Conservation (phyloP, 2,329 filamentous ascomycete species). For the Lecanoromycetidae sp. region DNA sequence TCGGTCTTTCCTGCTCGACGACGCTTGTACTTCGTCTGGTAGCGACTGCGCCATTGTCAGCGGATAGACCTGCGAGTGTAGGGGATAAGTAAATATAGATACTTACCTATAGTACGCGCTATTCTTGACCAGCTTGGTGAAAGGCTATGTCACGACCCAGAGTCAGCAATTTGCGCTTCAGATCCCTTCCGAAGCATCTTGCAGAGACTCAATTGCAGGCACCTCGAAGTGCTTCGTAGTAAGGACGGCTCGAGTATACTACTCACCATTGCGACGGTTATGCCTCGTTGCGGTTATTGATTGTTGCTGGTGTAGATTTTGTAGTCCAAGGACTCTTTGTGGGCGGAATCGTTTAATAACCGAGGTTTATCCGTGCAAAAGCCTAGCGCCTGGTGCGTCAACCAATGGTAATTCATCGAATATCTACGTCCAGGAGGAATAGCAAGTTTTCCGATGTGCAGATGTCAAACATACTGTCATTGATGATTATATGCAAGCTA, state of each 20-base stretch:
- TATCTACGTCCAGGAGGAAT: too few relatives aligned
- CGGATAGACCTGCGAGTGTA: neutral
- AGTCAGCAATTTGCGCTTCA: conserved; percentile 99
- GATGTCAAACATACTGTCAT: neutral
- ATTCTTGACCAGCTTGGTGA: conserved; percentile 95
- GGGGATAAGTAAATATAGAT: conserved; percentile 8
- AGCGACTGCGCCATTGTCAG: conserved; percentile 53
- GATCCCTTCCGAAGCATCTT: conserved; percentile 95
- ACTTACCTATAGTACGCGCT: conserved; percentile 96
- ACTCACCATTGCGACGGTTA: conserved; percentile 58
- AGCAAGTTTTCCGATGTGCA: neutral
- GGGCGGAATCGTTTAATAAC: too few relatives aligned
- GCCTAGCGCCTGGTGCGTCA: too few relatives aligned
- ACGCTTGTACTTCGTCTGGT: conserved; percentile 99
- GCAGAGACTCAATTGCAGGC: conserved; percentile 56
- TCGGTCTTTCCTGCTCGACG: conserved; percentile 95
- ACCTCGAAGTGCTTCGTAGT: neutral
- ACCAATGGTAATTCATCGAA: too few relatives aligned
- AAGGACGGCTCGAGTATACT: conserved; percentile 22
- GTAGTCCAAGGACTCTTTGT: too few relatives aligned
- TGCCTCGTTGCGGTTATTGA: conserved; percentile 33
- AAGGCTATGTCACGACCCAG: conserved; percentile 55
- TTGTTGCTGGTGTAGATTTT: too few relatives aligned
- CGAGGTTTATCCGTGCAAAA: too few relatives aligned
- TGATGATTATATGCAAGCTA: neutral